These are phyloP conservation scores for Phytopythium aichiense DNA, from an alignment of 352 stramenopile genomes.

Conservation along the genomic window DNA sequence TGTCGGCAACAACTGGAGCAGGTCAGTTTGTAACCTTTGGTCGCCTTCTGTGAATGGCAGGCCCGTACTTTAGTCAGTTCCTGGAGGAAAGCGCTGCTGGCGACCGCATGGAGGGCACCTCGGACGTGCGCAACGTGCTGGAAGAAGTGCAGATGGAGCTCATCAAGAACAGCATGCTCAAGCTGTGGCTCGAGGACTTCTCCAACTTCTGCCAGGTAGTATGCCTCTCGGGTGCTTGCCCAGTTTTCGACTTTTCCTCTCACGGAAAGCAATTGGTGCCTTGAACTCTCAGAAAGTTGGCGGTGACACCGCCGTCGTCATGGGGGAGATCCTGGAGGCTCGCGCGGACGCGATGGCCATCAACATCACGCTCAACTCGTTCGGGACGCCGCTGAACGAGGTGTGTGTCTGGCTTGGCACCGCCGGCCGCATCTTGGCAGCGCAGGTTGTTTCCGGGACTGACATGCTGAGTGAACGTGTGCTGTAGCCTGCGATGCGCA, in stretches of 20 bases:
- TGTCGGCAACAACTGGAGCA: background rate
- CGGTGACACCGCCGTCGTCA: constrained; percentile 97
- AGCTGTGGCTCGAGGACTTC: constrained; percentile 96
- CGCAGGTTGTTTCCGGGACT: background rate
- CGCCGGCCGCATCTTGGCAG: background rate
- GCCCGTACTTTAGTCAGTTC: constrained; percentile 97
- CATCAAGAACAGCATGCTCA: constrained; percentile 99
- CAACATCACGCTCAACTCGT: constrained; percentile 99
- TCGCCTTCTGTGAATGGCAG: constrained; percentile 27
- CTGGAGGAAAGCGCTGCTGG: constrained; percentile 91
- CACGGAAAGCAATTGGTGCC: constrained; percentile 9
- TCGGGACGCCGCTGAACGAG: constrained; percentile 91
- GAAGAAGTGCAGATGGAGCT: constrained; percentile 99
- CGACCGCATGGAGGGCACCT: constrained; percentile 80
- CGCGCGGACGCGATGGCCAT: constrained; percentile 98
- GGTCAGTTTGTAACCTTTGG: background rate
- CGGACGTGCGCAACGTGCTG: constrained; percentile 94
- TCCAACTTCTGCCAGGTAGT: constrained; percentile 92
- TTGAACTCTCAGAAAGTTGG: constrained; percentile 68
- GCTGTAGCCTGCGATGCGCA: constrained; percentile 91
- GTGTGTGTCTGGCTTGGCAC: constrained; percentile 24
- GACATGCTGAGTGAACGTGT: background rate
- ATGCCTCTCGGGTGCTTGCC: background rate
- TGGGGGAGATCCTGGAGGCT: constrained; percentile 95
- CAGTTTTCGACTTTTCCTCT: background rate